Evolutionary conservation across 2,329 filamentous ascomycete species (phyloP), one percentile per base, ranked within the genome.

Genomic region (Dothideomycetes sp.): DNA sequence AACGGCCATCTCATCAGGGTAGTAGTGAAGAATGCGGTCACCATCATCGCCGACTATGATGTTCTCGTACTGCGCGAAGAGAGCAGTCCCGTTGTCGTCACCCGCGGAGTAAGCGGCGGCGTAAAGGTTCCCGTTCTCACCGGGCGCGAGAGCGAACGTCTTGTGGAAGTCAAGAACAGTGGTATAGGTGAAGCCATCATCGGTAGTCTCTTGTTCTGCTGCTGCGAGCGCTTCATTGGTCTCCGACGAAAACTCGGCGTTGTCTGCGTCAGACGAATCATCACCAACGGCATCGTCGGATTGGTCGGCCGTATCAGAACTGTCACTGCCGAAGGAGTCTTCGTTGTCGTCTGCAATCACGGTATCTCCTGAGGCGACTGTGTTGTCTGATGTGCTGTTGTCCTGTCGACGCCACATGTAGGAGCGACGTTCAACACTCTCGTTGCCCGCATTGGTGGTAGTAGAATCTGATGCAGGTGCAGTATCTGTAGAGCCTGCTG

Each of bases 1-100:
- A n/a, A 32, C 36, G 11, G 24, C 27, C 36, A 38, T 38, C 18
- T 38, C 36, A 11, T 38, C 36, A 4, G 36, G 36, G 29, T 38
- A 24, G 29, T 31, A 38, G 16, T 38, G 36, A 12, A 32, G 29
- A 17, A 22, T 10, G n/a, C 36, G 36, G 4, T 18, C 15, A n/a
- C 36, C 32, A 18, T 38, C 36, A 14, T 38, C 36, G 3, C 36
- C 29, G 29, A 38, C 24, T 15, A 38, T 24, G 3, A 10, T 17
- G 19, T 24, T 18, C 16, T 38, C 29, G 36, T 38, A 38, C 4
- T 31, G 7, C 4, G 27, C 36, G n/a, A 38, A 32, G 36, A 31
- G 29, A 3, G 10, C 3, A 10, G 5, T 14, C 4, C 27, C 11
- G n/a, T 16, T 32, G 4, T 31, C 36, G 4, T 31, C 24, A 7